Evolutionary conservation across 1,139 yeast species (phyloP).

Genomic region (Blastobotrys buckinghamii): DNA sequence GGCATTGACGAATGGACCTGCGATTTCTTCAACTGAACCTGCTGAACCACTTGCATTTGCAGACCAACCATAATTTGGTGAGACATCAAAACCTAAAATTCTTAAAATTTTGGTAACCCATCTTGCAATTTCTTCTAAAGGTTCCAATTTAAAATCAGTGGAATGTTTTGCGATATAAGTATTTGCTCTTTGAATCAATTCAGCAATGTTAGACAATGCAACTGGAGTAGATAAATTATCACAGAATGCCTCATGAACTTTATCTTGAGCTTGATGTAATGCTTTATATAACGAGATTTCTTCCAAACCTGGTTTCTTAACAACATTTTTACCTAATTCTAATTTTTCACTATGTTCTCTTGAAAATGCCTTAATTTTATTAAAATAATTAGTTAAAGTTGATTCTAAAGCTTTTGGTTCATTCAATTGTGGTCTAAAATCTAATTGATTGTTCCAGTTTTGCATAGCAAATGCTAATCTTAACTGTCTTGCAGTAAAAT

Average conservation of each 20-base stretch:
- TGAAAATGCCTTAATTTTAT: slow-evolving; percentile 71
- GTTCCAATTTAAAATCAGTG: slow-evolving; percentile 58
- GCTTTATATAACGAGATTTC: slow-evolving; percentile 55
- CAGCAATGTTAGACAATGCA: slow-evolving; percentile 60
- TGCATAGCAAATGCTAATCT: slow-evolving; percentile 86
- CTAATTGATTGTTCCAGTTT: slow-evolving; percentile 89
- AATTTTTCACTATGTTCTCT: slow-evolving; percentile 44
- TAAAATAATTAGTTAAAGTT: slow-evolving; percentile 73
- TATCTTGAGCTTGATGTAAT: slow-evolving; percentile 49
- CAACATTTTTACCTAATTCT: slow-evolving; percentile 55
- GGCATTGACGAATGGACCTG: slow-evolving; percentile 72
- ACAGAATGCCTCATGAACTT: slow-evolving; percentile 72
- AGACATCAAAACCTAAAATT: slow-evolving; percentile 68
- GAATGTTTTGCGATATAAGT: slow-evolving; percentile 55
- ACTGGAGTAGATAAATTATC: slow-evolving; percentile 80
- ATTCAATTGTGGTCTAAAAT: slow-evolving; percentile 74
- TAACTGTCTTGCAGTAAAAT: slow-evolving; percentile 70
- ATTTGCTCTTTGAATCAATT: slow-evolving; percentile 65
- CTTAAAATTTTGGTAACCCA: slow-evolving; percentile 68
- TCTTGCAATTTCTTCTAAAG: slow-evolving; percentile 53
- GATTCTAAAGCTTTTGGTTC: slow-evolving; percentile 77
- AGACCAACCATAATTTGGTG: slow-evolving; percentile 80
- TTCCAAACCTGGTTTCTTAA: slow-evolving; percentile 44
- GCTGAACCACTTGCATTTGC: slow-evolving; percentile 30
- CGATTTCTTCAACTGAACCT: slow-evolving; percentile 50